phyloP scores from a whole-genome alignment of 1,139 yeast genomes.

The Geotrichum armillariae region DNA sequence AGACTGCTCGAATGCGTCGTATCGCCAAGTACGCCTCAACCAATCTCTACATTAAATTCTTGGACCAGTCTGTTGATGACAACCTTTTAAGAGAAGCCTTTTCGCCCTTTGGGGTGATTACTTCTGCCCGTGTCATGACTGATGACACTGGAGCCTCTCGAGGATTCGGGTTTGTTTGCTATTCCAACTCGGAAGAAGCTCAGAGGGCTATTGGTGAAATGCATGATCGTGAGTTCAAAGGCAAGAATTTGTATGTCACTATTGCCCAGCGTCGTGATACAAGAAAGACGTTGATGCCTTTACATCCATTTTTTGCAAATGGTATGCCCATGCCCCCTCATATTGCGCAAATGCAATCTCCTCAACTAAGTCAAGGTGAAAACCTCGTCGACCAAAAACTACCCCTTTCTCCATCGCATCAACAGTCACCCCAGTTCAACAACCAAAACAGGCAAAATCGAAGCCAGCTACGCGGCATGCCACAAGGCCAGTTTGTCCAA shows the following conservation, averaged over 20 bases:
- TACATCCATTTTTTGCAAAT: conserved; percentile 16
- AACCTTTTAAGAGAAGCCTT: conserved; percentile 80
- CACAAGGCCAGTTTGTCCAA: background rate
- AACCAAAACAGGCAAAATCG: background rate
- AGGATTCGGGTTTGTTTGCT: conserved; percentile 95
- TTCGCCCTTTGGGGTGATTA: conserved; percentile 81
- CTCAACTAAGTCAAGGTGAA: too few relatives aligned
- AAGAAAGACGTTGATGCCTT: too few relatives aligned
- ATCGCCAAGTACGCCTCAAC: conserved; percentile 31
- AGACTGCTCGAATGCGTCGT: conserved; percentile 9
- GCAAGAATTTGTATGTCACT: conserved; percentile 89
- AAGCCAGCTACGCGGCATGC: conserved; percentile 10
- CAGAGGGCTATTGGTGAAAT: conserved; percentile 87
- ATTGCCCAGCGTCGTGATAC: conserved; percentile 92
- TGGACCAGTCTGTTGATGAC: conserved; percentile 80
- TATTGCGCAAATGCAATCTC: background rate
- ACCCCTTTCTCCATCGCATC: conserved; percentile 8
- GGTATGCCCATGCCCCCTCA: conserved; percentile 71
- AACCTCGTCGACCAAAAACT: too few relatives aligned
- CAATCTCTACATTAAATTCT: conserved; percentile 85
- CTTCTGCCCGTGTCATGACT: conserved; percentile 89
- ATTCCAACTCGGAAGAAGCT: conserved; percentile 89
- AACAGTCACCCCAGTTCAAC: conserved; percentile 2
- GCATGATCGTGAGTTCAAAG: conserved; percentile 84
- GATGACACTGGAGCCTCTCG: conserved; percentile 85